Evolutionary conservation across 2,329 filamentous ascomycete species (phyloP).

Genomic region (Fusarium sp.): DNA sequence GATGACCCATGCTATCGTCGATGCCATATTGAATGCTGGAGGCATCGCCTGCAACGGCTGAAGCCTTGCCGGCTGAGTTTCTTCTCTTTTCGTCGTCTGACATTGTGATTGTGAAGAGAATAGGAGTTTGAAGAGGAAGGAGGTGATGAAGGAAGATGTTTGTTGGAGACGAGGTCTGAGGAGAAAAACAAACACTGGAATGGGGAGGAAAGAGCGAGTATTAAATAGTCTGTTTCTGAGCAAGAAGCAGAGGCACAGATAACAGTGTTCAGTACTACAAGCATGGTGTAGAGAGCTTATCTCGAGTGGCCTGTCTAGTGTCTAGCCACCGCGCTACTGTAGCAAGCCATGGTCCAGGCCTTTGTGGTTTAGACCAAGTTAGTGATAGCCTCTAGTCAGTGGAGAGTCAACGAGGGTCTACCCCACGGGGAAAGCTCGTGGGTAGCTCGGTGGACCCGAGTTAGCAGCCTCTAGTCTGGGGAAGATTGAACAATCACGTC

Average conservation of each 20-base stretch:
- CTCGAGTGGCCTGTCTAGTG: neutral
- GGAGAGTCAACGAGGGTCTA: constrained; percentile 5
- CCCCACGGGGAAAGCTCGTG: constrained; percentile 32
- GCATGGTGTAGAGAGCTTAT: constrained; percentile 24
- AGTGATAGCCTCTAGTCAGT: neutral
- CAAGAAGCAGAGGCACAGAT: constrained; percentile 6
- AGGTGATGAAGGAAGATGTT: neutral
- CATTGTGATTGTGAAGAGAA: constrained; percentile 13
- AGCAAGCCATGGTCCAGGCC: constrained; percentile 10
- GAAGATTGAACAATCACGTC: neutral
- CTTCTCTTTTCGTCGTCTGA: constrained; percentile 37
- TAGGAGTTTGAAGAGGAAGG: neutral
- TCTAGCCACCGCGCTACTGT: neutral
- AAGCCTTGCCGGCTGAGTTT: constrained; percentile 9
- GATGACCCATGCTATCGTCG: constrained; percentile 30
- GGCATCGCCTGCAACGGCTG: constrained; percentile 15
- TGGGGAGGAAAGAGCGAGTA: constrained; percentile 4
- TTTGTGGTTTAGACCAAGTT: neutral
- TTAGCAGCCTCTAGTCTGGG: neutral
- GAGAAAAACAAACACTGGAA: neutral
- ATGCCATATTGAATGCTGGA: constrained; percentile 10
- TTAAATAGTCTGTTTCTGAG: constrained; percentile 25
- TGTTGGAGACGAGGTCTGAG: constrained; percentile 7
- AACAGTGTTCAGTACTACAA: neutral
- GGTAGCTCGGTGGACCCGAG: constrained; percentile 21